phyloP scores from a whole-genome alignment of 371 early-diverging fungal genomes.

The Lichtheimia hyalospora region DNA sequence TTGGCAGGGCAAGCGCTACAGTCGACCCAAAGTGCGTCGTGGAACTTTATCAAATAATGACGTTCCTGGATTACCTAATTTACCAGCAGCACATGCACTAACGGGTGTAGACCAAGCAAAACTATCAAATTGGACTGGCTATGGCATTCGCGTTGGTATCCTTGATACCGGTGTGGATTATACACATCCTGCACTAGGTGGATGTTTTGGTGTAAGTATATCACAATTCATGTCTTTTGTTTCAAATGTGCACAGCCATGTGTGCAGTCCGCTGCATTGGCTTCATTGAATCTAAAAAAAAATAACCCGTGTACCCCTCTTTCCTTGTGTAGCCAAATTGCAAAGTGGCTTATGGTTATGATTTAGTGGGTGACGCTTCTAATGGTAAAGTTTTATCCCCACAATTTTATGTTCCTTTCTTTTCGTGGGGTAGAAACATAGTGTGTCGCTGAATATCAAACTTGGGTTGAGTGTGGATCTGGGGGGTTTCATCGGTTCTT shows the following conservation, averaged over 20 bases:
- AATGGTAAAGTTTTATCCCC: conserved; percentile 10
- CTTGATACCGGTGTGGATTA: conserved; percentile 56
- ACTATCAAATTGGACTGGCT: conserved; percentile 5
- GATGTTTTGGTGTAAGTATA: conserved; percentile 57
- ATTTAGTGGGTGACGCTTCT: conserved; percentile 60
- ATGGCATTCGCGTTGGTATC: conserved; percentile 18
- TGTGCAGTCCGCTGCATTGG: too few species aligned
- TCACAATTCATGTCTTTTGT: neutral
- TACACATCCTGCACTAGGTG: conserved; percentile 71
- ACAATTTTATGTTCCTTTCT: too few species aligned
- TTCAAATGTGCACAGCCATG: too few species aligned
- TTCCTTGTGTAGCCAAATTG: conserved; percentile 32
- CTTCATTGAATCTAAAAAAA: too few species aligned
- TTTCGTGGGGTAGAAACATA: too few species aligned
- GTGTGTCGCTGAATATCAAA: too few species aligned
- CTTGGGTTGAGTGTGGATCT: too few species aligned
- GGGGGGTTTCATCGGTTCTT: too few species aligned
- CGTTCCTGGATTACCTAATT: conserved; percentile 12
- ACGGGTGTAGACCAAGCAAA: conserved; percentile 14
- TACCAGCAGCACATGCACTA: conserved; percentile 13
- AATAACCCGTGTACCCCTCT: neutral
- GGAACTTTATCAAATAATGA: neutral
- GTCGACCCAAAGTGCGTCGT: conserved; percentile 6
- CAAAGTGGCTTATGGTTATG: conserved; percentile 63
- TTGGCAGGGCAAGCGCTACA: conserved; percentile 19